Conservation (phyloP, 345 rosid species). For the Zanthoxylum bungeanum region DNA sequence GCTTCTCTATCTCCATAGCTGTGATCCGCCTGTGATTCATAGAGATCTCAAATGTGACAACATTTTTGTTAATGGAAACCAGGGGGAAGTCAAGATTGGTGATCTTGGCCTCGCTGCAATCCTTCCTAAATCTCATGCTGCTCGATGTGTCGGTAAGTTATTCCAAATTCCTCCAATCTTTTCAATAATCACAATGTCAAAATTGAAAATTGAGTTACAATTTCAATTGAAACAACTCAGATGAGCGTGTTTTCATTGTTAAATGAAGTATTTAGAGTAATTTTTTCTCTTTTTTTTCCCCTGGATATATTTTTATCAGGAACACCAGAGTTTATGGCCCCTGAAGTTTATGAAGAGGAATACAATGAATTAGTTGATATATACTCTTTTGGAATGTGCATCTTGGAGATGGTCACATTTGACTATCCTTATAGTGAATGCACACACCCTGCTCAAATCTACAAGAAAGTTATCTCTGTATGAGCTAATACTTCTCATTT, state of each 20-base stretch:
- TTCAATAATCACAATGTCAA: not conserved
- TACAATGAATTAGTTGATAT: conserved; percentile 96
- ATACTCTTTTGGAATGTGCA: conserved; percentile 96
- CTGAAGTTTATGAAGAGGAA: conserved; percentile 94
- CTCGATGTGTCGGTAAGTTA: conserved; percentile 80
- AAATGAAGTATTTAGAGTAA: not conserved
- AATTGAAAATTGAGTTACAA: not conserved
- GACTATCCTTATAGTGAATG: conserved; percentile 98
- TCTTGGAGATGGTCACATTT: conserved; percentile 93
- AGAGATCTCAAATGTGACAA: conserved; percentile 99
- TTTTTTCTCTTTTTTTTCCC: conserved; percentile 11
- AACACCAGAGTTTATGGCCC: conserved; percentile 99
- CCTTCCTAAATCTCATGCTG: conserved; percentile 86
- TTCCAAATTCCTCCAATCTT: not conserved
- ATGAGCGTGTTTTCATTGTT: not conserved
- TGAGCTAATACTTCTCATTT: conserved; percentile 12
- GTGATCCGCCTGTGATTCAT: conserved; percentile 86
- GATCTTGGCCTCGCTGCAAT: conserved; percentile 98
- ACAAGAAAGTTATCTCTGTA: conserved; percentile 97
- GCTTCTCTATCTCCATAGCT: conserved; percentile 82
- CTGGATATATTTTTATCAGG: conserved; percentile 36
- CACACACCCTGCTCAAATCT: conserved; percentile 93
- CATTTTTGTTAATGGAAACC: conserved; percentile 95
- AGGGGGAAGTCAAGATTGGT: conserved; percentile 98
- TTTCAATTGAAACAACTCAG: not conserved